phyloP scores from a whole-genome alignment of 768 basidiomycete species.

The Lactarius sanguifluus region DNA sequence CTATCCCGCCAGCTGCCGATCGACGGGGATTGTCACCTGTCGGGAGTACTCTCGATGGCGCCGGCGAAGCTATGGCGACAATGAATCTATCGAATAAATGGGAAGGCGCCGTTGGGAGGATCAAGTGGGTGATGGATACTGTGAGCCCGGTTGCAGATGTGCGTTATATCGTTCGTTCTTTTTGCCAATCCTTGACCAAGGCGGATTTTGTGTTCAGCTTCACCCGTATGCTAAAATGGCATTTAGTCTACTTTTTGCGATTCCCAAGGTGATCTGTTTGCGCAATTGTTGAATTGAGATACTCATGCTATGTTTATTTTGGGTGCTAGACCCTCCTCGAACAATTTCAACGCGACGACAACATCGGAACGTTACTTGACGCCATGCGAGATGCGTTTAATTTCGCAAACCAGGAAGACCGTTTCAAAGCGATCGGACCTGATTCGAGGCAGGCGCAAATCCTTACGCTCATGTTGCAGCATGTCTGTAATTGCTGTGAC shows the following conservation, averaged over 20 bases:
- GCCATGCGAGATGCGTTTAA: background rate
- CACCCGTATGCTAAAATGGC: background rate
- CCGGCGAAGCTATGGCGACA: background rate
- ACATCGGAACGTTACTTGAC: background rate
- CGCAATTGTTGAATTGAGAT: background rate
- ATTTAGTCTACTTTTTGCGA: background rate
- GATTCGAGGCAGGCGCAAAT: background rate
- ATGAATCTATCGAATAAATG: background rate
- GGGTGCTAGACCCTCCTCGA: background rate
- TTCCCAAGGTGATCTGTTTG: background rate
- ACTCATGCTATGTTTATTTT: background rate
- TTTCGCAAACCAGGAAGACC: background rate
- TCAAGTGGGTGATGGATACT: background rate
- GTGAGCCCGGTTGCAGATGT: background rate
- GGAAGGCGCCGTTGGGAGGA: background rate
- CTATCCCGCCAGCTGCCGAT: no score
- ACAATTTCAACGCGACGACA: background rate
- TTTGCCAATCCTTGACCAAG: background rate
- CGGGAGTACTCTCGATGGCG: background rate
- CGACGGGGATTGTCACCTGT: no score
- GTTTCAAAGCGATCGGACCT: background rate
- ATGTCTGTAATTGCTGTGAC: background rate
- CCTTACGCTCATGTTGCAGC: background rate
- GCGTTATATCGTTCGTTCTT: background rate
- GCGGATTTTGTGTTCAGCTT: background rate